A percentile compares a stretch with the other conserved stretches of the same genome.
These are phyloP conservation scores for Irpex rosettiformis DNA, from an alignment of 1,284 basidiomycete genomes.

Conservation along the genomic window DNA sequence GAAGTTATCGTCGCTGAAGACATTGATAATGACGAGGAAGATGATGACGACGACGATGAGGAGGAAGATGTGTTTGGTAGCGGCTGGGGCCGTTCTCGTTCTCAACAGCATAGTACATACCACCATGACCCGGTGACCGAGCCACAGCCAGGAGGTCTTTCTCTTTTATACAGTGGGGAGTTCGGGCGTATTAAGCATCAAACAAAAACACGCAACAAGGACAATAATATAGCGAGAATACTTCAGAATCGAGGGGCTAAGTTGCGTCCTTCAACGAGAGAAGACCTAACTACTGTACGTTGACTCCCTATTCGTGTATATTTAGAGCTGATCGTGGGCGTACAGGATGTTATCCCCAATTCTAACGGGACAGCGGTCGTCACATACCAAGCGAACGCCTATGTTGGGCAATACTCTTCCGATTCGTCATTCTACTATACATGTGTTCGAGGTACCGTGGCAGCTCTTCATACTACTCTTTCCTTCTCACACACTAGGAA, in stretches of 20 bases:
- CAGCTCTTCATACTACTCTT: background rate
- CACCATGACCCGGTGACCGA: constrained; percentile 40
- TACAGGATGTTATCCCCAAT: constrained; percentile 79
- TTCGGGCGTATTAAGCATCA: constrained; percentile 73
- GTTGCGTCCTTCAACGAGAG: constrained; percentile 40
- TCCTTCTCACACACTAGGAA: constrained; percentile 13
- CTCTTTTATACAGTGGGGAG: constrained; percentile 77
- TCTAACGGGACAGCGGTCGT: constrained; percentile 86
- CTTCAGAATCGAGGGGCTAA: constrained; percentile 40
- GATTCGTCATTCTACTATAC: constrained; percentile 84
- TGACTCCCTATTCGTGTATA: background rate
- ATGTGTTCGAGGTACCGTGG: constrained; percentile 64
- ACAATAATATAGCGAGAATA: constrained; percentile 44
- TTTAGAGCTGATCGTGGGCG: background rate
- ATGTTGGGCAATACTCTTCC: constrained; percentile 89
- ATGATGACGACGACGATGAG: constrained; percentile 38
- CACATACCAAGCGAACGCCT: constrained; percentile 77
- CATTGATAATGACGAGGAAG: constrained; percentile 28
- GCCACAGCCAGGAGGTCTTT: constrained; percentile 69
- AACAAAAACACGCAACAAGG: constrained; percentile 31
- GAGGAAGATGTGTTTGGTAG: constrained; percentile 33
- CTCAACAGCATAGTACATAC: background rate
- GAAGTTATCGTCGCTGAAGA: constrained; percentile 20
- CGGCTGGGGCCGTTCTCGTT: constrained; percentile 12
- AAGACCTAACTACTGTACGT: constrained; percentile 52